Conservation (phyloP, 2,329 filamentous ascomycete species). For the Trichoderma hamatum region DNA sequence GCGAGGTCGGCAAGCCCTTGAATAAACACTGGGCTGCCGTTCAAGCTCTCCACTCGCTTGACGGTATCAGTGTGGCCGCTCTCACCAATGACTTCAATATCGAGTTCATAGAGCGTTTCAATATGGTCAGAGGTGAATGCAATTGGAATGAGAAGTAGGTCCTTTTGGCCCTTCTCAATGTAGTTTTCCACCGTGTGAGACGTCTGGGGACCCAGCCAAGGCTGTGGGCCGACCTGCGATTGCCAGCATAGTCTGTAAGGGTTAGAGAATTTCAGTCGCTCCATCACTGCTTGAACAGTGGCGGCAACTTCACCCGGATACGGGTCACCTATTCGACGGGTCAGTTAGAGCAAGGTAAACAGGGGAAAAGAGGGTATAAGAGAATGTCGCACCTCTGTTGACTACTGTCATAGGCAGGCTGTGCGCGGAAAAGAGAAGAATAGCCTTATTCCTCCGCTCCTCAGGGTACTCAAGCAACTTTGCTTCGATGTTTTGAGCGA, state of each 20-base stretch:
- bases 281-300: conserved; percentile 96
- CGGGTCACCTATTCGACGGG: conserved; percentile 67
- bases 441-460: conserved; percentile 76
- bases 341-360: neutral
- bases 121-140: conserved; percentile 99
- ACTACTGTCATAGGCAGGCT: conserved; percentile 97
- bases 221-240: conserved; percentile 92
- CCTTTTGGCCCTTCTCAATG: conserved; percentile 86
- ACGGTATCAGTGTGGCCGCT: conserved; percentile 76
- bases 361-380: conserved; percentile 31
- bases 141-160: conserved; percentile 89
- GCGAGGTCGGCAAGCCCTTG: conserved; percentile 86
- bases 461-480: conserved; percentile 82
- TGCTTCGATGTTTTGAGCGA: conserved; percentile 88
- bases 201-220: conserved; percentile 95
- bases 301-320: conserved; percentile 96
- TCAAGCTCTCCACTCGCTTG: conserved; percentile 89
- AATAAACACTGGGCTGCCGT: conserved; percentile 90
- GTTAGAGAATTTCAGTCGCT: conserved; percentile 82
- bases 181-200: conserved; percentile 85
- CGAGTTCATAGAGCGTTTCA: conserved; percentile 92
- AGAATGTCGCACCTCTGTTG: conserved; percentile 67
- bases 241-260: conserved; percentile 96
- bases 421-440: conserved; percentile 92
- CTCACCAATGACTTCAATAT: conserved; percentile 92